These are phyloP conservation scores for Turritis glabra DNA, from an alignment of 345 rosid genomes.

Conservation along the genomic window DNA sequence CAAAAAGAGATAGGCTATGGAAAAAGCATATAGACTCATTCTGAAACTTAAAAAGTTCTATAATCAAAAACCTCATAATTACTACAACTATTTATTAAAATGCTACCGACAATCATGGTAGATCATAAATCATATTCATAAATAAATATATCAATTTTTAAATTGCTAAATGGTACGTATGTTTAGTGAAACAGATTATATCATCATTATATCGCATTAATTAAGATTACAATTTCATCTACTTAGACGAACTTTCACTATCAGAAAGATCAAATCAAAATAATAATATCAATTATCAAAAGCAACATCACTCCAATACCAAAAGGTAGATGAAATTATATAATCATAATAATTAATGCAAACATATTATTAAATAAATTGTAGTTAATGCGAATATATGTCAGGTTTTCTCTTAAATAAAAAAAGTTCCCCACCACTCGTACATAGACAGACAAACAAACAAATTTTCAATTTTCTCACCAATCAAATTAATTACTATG, in stretches of 20 bases:
- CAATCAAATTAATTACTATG: no score
- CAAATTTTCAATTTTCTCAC: slow-evolving; percentile 22
- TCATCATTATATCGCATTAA: slow-evolving; percentile 19
- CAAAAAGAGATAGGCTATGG: no score
- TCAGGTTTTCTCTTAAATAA: not conserved
- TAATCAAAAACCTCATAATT: not conserved
- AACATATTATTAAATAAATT: not conserved
- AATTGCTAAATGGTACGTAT: not conserved
- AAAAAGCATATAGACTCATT: no score
- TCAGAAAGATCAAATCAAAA: slow-evolving; percentile 3
- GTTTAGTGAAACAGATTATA: not conserved
- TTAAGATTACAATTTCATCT: not conserved
- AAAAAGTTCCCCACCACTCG: slow-evolving; percentile 24
- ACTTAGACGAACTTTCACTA: slow-evolving; percentile 25
- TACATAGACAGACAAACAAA: slow-evolving; percentile 29
- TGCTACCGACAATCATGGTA: slow-evolving; percentile 29
- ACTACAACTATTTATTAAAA: slow-evolving; percentile 8
- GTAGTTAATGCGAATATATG: slow-evolving; percentile 23
- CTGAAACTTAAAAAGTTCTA: not conserved
- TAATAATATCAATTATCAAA: not conserved
- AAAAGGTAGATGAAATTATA: not conserved
- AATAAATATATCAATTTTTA: not conserved
- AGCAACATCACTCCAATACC: slow-evolving; percentile 14
- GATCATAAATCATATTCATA: slow-evolving; percentile 23
- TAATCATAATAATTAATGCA: not conserved